Percentiles rank a stretch among this genome's conserved stretches.
phyloP scores from a whole-genome alignment of 257 asterid genomes.

The Lycium ferocissimum region DNA sequence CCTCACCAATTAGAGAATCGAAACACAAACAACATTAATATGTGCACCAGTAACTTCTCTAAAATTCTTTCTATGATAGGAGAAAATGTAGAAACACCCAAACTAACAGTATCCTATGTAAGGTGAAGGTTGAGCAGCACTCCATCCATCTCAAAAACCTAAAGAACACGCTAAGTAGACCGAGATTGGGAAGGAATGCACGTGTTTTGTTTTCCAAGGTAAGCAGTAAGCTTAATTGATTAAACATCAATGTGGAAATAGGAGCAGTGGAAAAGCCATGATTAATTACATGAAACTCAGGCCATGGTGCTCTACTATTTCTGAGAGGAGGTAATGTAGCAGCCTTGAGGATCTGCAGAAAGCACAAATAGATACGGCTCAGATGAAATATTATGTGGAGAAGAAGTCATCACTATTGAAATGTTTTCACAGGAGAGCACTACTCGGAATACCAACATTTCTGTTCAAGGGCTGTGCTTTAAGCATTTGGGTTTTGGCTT shows the following conservation, averaged over 20 bases:
- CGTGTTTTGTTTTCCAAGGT: conserved; percentile 7
- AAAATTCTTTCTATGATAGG: neutral
- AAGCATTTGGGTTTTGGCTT: conserved; percentile 40
- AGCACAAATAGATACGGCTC: conserved; percentile 16
- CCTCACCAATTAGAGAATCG: neutral
- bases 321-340: conserved; percentile 45
- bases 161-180: conserved; percentile 26
- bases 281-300: conserved; percentile 64
- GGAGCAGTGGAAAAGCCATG: neutral
- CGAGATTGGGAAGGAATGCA: conserved; percentile 14
- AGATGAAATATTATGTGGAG: conserved; percentile 11
- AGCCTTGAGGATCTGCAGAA: conserved; percentile 49
- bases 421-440: conserved; percentile 8
- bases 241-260: neutral
- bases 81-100: neutral
- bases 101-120: conserved; percentile 43
- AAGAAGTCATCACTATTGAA: neutral
- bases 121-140: conserved; percentile 63
- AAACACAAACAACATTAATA: neutral
- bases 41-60: neutral
- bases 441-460: conserved; percentile 60
- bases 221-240: conserved; percentile 23
- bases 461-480: conserved; percentile 56
- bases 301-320: conserved; percentile 53
- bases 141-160: conserved; percentile 64